Conservation (phyloP, 2,329 filamentous ascomycete species). For the Sporothrix pallida region DNA sequence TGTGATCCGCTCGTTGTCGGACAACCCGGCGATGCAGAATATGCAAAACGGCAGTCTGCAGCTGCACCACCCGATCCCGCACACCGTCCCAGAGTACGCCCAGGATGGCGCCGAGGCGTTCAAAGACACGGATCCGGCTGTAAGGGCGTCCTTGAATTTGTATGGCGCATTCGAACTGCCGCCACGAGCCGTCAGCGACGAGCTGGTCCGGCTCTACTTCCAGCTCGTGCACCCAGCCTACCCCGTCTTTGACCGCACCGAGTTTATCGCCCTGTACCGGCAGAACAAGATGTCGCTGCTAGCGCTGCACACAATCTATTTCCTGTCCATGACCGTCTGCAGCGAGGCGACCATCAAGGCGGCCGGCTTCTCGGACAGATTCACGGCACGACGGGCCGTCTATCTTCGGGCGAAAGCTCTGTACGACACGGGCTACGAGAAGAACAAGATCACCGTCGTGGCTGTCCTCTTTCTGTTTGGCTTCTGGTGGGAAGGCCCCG, state of each 20-base stretch:
- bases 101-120: constrained; percentile 23
- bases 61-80: constrained; percentile 26
- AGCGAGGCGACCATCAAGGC: neutral
- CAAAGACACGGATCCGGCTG: neutral
- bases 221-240: constrained; percentile 18
- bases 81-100: constrained; percentile 23
- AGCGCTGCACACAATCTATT: constrained; percentile 21
- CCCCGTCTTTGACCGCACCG: constrained; percentile 21
- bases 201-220: constrained; percentile 24
- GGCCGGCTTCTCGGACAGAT: neutral
- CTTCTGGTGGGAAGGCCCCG: constrained; percentile 29
- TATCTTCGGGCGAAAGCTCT: constrained; percentile 22
- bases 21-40: constrained; percentile 18
- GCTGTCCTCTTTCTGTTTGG: constrained; percentile 18
- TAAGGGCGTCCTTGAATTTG: neutral
- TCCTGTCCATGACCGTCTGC: constrained; percentile 14
- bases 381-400: neutral
- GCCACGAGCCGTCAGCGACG: constrained; percentile 10
- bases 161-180: constrained; percentile 15
- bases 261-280: constrained; percentile 13
- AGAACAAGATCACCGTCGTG: constrained; percentile 18
- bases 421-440: constrained; percentile 27
- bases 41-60: constrained; percentile 5
- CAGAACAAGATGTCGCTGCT: constrained; percentile 9
- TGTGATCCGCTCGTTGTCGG: constrained; percentile 22